Base-by-base conservation (phyloP, 768 basidiomycete species). In the Termitomyces sp. region DNA sequence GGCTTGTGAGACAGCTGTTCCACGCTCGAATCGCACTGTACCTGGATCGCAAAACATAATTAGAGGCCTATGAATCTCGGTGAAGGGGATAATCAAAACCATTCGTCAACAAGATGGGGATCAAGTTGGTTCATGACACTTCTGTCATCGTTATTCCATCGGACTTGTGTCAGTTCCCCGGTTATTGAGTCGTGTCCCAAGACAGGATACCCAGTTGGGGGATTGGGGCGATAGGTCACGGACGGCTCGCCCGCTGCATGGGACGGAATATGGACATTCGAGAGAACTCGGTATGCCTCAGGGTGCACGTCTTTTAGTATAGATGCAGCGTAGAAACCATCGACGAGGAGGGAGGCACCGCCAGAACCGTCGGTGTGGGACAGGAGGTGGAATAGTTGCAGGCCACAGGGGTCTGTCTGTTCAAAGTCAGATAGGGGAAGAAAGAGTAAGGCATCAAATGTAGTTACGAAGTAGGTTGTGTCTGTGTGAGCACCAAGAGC, bases 71-170 rank as follows among this genome's bases (percentile, higher is more conserved):
- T 12, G n/a, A 62, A n/a, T 9, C 0, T 37, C 31, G 18, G 16
- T 18, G 22, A 29, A 24, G 24, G 13, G 20, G 47, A 16, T 13
- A 1, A 22, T 24, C 49, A 57, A 41, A 62, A 87, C 93, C 94
- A 98, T 54, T 80, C 76, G 64, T 91, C 89, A 10, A 98, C 84
- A 59, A 82, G 65, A 8, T 77, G 76, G 0, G 85, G 74, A 16
- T 76, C 73, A 60, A 92, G 61, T 60, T 79, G 74, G 59, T 75
- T 81, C 76, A 98, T 81, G 3, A 87, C 88, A 57, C 92, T 94
- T 52, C 96, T 76, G 69, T 98, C 95, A 62, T 94, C 90, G 60
- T 93, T 95, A 66, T 98, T 98, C 92, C 94, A 98, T 53, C 95
- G 73, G 34, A 98, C 87, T 59, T 92, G 88, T 4, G 76, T 70